These are phyloP conservation scores for Neoboletus subvelutipes DNA, from an alignment of 768 basidiomycete genomes.

Conservation along the genomic window DNA sequence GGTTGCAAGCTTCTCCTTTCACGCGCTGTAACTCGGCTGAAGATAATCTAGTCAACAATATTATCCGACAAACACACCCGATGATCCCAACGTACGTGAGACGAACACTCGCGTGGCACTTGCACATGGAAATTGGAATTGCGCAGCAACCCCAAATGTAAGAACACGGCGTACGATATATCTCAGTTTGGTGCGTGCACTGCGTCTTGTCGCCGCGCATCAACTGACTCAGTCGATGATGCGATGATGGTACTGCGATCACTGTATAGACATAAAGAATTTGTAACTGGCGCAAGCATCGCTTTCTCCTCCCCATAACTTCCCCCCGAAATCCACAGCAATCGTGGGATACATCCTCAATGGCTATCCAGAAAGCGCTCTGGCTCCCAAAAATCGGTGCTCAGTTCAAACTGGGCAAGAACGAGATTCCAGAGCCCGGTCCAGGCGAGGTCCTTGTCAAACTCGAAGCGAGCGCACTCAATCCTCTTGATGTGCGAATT, in stretches of 20 bases:
- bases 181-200: neutral
- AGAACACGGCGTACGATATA: neutral
- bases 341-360: neutral
- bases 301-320: too few species aligned
- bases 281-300: too few species aligned
- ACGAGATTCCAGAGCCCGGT: constrained; percentile 35
- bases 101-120: too few species aligned
- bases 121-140: neutral
- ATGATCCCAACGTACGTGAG: neutral
- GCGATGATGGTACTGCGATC: neutral
- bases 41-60: neutral
- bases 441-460: constrained; percentile 43
- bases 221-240: neutral
- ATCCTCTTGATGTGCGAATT: constrained; percentile 39
- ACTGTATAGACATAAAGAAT: too few species aligned
- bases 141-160: neutral
- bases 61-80: neutral
- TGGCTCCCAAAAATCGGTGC: constrained; percentile 13
- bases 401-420: constrained; percentile 3
- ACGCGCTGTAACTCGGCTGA: too few species aligned
- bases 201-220: neutral
- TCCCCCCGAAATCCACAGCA: neutral
- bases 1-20: neutral
- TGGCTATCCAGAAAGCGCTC: constrained; percentile 13
- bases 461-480: constrained; percentile 40